These are phyloP conservation scores for Oemleria cerasiformis DNA, from an alignment of 306 rosid genomes.

Conservation along the genomic window DNA sequence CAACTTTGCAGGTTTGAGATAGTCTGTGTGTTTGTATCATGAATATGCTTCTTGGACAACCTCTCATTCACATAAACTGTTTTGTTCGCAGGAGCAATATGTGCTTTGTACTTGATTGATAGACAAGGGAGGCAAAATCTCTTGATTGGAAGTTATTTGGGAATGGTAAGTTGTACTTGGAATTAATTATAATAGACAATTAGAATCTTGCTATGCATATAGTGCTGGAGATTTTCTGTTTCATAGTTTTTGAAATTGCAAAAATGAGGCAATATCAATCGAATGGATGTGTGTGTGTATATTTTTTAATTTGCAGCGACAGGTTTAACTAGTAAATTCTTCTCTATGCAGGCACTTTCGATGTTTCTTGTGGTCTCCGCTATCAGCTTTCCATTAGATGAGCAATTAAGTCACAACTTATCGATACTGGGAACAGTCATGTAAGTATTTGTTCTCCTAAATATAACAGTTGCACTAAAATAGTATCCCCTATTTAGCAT, in stretches of 20 bases:
- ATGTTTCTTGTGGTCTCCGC: conserved; percentile 65
- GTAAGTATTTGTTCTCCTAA: conserved; percentile 44
- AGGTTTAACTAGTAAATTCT: conserved; percentile 1
- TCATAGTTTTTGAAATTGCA: neutral
- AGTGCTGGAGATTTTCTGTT: neutral
- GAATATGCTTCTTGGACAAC: conserved; percentile 25
- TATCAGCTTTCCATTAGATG: conserved; percentile 59
- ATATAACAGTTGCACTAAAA: neutral
- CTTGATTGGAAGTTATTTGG: conserved; percentile 77
- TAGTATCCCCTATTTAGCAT: neutral
- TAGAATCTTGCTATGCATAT: neutral
- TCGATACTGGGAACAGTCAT: conserved; percentile 77
- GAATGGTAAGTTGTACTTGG: conserved; percentile 63
- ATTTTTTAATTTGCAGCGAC: neutral
- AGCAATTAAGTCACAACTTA: conserved; percentile 50
- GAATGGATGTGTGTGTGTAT: neutral
- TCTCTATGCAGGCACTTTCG: conserved; percentile 61
- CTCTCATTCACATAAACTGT: conserved; percentile 28
- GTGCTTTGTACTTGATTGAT: conserved; percentile 74
- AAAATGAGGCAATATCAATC: neutral
- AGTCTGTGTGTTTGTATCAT: conserved; percentile 10
- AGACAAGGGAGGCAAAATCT: conserved; percentile 83
- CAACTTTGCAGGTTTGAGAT: conserved; percentile 68
- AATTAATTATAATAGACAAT: neutral
- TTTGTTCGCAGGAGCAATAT: conserved; percentile 59